A percentile compares a stretch with the other conserved stretches of the same genome.
Conservation (phyloP, 768 basidiomycete genomes). For the Psilocybe azurescens region DNA sequence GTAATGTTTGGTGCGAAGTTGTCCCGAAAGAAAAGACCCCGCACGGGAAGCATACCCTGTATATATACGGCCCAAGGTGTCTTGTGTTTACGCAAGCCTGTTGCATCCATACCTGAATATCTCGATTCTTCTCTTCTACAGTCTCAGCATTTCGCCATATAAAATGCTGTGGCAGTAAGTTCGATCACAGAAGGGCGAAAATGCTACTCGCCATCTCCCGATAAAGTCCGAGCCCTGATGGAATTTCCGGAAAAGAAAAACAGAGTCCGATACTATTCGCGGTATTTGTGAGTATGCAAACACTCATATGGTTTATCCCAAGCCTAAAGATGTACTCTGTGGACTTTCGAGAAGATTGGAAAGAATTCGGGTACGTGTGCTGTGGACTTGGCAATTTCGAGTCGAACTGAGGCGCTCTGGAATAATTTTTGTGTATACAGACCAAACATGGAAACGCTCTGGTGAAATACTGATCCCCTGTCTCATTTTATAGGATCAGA, state of each 20-base stretch:
- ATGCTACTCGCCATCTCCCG: neutral
- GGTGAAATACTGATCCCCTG: neutral
- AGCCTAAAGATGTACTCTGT: neutral
- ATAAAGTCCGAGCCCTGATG: constrained; percentile 3
- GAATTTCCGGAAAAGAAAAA: neutral
- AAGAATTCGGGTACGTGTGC: neutral
- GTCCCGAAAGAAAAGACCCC: constrained; percentile 17
- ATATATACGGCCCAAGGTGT: no score
- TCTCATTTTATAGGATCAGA: neutral
- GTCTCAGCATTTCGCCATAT: no score
- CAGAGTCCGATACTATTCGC: neutral
- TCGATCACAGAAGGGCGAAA: neutral
- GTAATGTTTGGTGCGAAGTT: constrained; percentile 19
- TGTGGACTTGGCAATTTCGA: neutral
- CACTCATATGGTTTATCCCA: neutral
- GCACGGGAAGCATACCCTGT: neutral
- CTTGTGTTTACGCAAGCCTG: no score
- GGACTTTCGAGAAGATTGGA: constrained; percentile 6
- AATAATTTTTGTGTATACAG: neutral
- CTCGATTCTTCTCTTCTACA: no score
- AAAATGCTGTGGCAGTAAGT: no score
- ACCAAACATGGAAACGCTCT: neutral
- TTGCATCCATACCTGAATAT: no score
- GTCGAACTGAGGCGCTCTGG: neutral
- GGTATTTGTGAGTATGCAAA: neutral